Evolutionary conservation across 345 rosid genomes (phyloP).

Genomic region (Cardamine chenopodiifolia): DNA sequence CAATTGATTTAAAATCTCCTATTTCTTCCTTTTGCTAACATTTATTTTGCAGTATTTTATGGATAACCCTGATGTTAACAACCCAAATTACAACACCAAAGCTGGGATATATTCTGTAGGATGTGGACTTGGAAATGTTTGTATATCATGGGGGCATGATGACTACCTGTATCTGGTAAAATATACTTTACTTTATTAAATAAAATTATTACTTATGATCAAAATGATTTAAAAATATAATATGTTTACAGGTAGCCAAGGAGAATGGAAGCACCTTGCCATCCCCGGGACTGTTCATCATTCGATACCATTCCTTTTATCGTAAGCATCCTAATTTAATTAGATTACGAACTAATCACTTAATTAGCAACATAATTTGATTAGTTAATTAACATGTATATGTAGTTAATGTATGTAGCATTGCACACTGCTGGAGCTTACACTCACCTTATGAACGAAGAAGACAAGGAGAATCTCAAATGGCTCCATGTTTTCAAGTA

Average conservation of each 20-base stretch:
- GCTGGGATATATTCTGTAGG: slow-evolving; percentile 57
- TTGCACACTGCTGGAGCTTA: slow-evolving; percentile 61
- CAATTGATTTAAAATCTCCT: neutral
- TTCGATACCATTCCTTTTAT: slow-evolving; percentile 70
- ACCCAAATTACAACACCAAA: slow-evolving; percentile 51
- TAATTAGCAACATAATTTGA: neutral
- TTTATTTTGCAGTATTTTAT: slow-evolving; percentile 51
- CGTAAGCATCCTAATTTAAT: slow-evolving; percentile 42
- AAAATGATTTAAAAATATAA: neutral
- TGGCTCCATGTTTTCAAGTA: slow-evolving; percentile 80
- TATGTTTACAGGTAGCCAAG: slow-evolving; percentile 52
- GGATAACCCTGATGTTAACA: slow-evolving; percentile 58
- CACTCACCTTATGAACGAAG: slow-evolving; percentile 56
- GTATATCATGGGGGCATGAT: slow-evolving; percentile 73
- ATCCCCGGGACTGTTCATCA: slow-evolving; percentile 56
- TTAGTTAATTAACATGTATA: neutral
- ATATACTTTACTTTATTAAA: neutral
- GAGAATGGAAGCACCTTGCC: slow-evolving; percentile 66
- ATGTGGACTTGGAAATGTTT: slow-evolving; percentile 60
- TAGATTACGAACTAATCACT: neutral
- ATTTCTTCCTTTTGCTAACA: neutral
- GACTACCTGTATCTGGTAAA: slow-evolving; percentile 65
- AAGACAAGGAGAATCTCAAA: slow-evolving; percentile 56
- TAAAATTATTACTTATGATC: neutral
- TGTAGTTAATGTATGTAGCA: slow-evolving; percentile 43